Percentiles rank a stretch among this genome's conserved stretches.
Evolutionary conservation across 495 filamentous ascomycete genomes (phyloP).

Genomic region (Aspergillus homomorphus): DNA sequence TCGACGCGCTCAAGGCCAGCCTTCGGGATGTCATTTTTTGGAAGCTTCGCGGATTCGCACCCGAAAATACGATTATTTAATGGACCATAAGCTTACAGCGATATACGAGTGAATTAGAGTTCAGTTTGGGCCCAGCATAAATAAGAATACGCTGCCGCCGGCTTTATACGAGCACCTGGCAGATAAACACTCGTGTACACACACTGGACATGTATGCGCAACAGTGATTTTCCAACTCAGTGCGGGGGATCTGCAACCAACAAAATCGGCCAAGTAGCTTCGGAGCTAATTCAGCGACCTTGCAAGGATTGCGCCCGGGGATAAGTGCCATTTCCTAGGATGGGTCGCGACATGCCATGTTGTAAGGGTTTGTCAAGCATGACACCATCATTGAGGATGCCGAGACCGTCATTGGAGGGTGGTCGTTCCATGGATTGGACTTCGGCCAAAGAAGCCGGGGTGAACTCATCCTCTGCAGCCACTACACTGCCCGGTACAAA

Average conservation of each 20-base stretch:
- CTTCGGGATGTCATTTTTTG: conserved; percentile 20
- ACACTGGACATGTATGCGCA: too few species aligned
- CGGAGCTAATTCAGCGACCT: background rate
- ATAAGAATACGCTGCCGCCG: too few species aligned
- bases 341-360: background rate
- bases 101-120: background rate
- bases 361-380: conserved; percentile 10
- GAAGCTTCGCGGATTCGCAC: conserved; percentile 10
- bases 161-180: too few species aligned
- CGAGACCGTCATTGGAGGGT: conserved; percentile 22
- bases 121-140: too few species aligned
- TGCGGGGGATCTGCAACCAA: too few species aligned
- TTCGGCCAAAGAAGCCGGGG: conserved; percentile 9
- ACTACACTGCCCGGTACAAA: background rate
- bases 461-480: background rate
- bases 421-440: conserved; percentile 9
- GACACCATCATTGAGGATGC: conserved; percentile 26
- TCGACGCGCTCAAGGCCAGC: conserved; percentile 5
- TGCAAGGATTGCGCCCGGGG: background rate
- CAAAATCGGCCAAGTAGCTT: background rate
- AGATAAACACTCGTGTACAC: too few species aligned
- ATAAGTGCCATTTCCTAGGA: background rate
- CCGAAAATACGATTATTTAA: conserved; percentile 9
- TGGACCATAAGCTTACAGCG: too few species aligned
- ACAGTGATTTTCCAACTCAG: too few species aligned